Conservation (phyloP, 1,139 yeast genomes). For the Debaryomyces sp. region DNA sequence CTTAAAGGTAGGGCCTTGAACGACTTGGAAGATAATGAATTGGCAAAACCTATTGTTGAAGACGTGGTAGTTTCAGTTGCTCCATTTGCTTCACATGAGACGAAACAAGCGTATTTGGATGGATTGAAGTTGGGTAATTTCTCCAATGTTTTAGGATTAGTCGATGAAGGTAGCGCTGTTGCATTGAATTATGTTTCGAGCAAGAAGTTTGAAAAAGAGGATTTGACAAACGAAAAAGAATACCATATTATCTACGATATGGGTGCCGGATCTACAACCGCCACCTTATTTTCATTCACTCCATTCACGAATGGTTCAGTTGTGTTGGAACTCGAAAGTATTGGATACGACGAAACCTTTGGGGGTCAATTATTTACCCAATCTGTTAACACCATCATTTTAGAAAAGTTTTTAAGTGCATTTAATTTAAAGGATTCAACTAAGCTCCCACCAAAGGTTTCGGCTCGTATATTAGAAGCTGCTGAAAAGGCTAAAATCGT, state of each 20-base stretch:
- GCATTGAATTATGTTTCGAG: slow-evolving; percentile 74
- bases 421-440: slow-evolving; percentile 35
- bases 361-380: slow-evolving; percentile 81
- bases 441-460: slow-evolving; percentile 55
- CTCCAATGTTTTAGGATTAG: slow-evolving; percentile 60
- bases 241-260: slow-evolving; percentile 81
- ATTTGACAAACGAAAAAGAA: slow-evolving; percentile 44
- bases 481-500: slow-evolving; percentile 88
- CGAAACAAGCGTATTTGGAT: slow-evolving; percentile 73
- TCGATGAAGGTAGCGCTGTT: slow-evolving; percentile 90
- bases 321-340: slow-evolving; percentile 66
- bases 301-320: slow-evolving; percentile 46
- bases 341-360: slow-evolving; percentile 63
- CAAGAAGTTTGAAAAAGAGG: slow-evolving; percentile 41
- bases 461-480: slow-evolving; percentile 72
- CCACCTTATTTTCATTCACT: slow-evolving; percentile 72
- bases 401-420: slow-evolving; percentile 55
- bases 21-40: slow-evolving; percentile 33
- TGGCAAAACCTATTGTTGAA: slow-evolving; percentile 42
- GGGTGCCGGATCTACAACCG: slow-evolving; percentile 92
- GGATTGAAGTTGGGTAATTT: slow-evolving; percentile 74
- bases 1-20: slow-evolving; percentile 63
- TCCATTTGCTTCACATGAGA: slow-evolving; percentile 62
- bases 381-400: slow-evolving; percentile 60
- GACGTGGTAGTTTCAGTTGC: slow-evolving; percentile 83